Percentiles rank a stretch among this genome's conserved stretches.
Evolutionary conservation across 2,329 filamentous ascomycete genomes (phyloP).

Genomic region (Alternaria conjuncta): DNA sequence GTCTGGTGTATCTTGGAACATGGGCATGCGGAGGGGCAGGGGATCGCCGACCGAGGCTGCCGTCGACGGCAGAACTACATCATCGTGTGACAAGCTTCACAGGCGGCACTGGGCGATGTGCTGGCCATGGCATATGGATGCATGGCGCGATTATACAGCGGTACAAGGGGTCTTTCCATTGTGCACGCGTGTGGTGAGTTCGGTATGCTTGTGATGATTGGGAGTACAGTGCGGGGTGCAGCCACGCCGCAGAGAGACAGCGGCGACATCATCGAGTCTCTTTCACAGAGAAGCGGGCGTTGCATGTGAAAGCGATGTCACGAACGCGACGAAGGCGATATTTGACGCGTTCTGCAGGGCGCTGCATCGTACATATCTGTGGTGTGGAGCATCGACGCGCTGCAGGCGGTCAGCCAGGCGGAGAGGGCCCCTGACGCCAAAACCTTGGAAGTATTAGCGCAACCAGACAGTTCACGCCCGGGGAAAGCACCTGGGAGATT

Average conservation of each 20-base stretch:
- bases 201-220: not conserved
- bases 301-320: not conserved
- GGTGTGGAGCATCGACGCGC: not conserved
- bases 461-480: constrained; percentile 6
- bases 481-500: constrained; percentile 24
- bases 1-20: not conserved
- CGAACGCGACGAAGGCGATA: not conserved
- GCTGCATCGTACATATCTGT: not conserved
- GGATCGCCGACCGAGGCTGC: constrained; percentile 5
- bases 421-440: constrained; percentile 19
- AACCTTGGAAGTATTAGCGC: constrained; percentile 12
- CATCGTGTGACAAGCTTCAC: not conserved
- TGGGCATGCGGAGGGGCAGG: not conserved
- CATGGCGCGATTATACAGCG: not conserved
- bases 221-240: not conserved
- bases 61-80: not conserved
- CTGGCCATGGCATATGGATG: not conserved
- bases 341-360: not conserved
- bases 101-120: not conserved
- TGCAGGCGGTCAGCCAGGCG: constrained; percentile 27
- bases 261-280: not conserved
- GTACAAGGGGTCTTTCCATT: not conserved
- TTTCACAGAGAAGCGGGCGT: not conserved
- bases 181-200: not conserved
- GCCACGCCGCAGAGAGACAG: not conserved